Base-by-base conservation (phyloP, 2,329 filamentous ascomycete species). In the Monosporascus ibericus region DNA sequence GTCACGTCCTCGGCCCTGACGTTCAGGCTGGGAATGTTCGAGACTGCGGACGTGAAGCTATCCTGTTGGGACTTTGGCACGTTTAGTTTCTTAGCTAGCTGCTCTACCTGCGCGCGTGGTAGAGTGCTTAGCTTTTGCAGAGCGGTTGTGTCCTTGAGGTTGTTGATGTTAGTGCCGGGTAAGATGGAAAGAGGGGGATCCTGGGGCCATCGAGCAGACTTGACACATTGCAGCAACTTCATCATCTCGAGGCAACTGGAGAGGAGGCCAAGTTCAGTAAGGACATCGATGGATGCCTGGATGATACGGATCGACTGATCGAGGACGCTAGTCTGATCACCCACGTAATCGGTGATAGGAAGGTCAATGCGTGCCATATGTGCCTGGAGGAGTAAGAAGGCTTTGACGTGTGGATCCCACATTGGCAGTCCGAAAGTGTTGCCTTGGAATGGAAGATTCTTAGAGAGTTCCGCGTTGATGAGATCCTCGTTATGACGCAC, bases 341-440 rank as follows among this genome's bases (percentile, higher is more conserved):
- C 94, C 3, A 99, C 91, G 66, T 99, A 99, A 77, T 99, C 94
- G 1, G 89, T 87, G 53, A 99, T 96, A 3, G 95, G 95, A 3
- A 99, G 83, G 51, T 92, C 85, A 60, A 97, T 87, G 52, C 92
- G 87, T 20, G 88, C 90, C 82, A 99, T 95, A 71, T 96, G 91
- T 0, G 94, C 91, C 70, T 99, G 95, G 0, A 99, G 79, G 2
- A 99, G 79, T 38, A 99, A 75, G 74, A 96, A 97, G 0, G 94
- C 85, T 70, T 99, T 99, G 65, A 97, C 90, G 66, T 99, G 94
- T 0, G 94, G 94, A 73, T 99, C 94, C 94, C 94, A 99, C 85
- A 99, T 88, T 1, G 92, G 92, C 40, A 96, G 74, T 9, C 84
- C 85, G 49, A 94, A 82, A 4, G 72, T 69, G 18, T 72, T 72